Percentiles rank a stretch among this genome's conserved stretches.
These are phyloP conservation scores for Vitis hybrid DNA, from an alignment of 177 flowering plant species.

Conservation along the genomic window DNA sequence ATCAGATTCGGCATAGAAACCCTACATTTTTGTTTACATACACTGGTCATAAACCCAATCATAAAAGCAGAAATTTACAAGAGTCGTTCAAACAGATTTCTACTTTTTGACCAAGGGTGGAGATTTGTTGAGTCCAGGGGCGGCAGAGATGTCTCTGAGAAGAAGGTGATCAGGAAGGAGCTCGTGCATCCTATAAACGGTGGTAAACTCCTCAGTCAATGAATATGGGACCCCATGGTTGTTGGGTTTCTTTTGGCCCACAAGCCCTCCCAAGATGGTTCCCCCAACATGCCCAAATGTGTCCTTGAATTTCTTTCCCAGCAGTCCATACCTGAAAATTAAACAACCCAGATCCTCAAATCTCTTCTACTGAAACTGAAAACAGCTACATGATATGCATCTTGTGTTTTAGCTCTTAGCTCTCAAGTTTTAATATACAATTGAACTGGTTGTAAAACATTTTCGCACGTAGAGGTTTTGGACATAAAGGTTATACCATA, in stretches of 20 bases:
- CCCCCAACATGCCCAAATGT: conserved; percentile 37
- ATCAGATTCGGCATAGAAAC: conserved; percentile 37
- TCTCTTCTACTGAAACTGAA: no score
- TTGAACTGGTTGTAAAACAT: no score
- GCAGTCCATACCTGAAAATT: conserved; percentile 44
- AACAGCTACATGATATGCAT: no score
- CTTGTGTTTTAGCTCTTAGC: no score
- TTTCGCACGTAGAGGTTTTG: no score
- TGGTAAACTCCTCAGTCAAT: conserved; percentile 48
- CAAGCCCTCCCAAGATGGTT: conserved; percentile 38
- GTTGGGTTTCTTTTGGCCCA: conserved; percentile 39
- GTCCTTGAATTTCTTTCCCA: conserved; percentile 57
- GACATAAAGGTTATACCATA: no score
- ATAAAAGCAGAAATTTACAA: background rate
- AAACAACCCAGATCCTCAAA: background rate
- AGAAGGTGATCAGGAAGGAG: conserved; percentile 45
- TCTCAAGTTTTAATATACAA: no score
- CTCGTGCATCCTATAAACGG: conserved; percentile 56
- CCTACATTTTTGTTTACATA: conserved; percentile 18
- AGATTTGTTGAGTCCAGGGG: conserved; percentile 15
- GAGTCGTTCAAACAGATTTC: background rate
- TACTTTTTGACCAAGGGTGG: conserved; percentile 41
- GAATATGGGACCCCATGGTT: conserved; percentile 60
- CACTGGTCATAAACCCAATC: background rate
- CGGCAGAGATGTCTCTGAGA: conserved; percentile 29